Evolutionary conservation across 768 basidiomycete genomes (phyloP).

Genomic region (Coprinopsis sp.): DNA sequence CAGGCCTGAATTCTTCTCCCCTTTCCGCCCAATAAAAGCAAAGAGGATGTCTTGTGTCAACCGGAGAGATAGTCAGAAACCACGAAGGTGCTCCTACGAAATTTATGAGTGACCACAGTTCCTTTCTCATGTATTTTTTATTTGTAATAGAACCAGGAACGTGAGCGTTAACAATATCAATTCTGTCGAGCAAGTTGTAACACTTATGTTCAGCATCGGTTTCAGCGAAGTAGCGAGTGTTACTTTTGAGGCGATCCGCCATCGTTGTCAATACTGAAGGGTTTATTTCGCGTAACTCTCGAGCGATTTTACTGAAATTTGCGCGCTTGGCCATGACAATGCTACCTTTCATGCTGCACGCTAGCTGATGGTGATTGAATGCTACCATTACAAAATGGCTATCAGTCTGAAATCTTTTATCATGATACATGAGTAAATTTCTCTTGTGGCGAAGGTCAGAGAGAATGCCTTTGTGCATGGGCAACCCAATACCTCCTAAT

Average conservation of each 20-base stretch:
- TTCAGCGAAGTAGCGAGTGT: slow-evolving; percentile 18
- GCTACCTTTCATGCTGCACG: slow-evolving; percentile 19
- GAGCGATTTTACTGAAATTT: slow-evolving; percentile 22
- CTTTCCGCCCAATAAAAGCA: slow-evolving; percentile 23
- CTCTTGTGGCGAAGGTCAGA: background rate
- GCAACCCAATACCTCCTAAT: slow-evolving; percentile 22
- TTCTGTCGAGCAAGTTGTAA: slow-evolving; percentile 19
- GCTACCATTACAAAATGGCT: slow-evolving; percentile 30
- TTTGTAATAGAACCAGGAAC: slow-evolving; percentile 23
- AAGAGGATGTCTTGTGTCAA: slow-evolving; percentile 21
- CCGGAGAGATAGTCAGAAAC: slow-evolving; percentile 29
- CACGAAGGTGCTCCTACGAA: slow-evolving; percentile 21
- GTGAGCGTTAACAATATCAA: slow-evolving; percentile 23
- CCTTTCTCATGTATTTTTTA: too few relatives aligned
- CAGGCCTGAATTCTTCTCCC: slow-evolving; percentile 20
- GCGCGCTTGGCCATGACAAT: slow-evolving; percentile 22
- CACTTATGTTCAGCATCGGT: slow-evolving; percentile 20
- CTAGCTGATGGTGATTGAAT: slow-evolving; percentile 38
- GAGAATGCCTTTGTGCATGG: background rate
- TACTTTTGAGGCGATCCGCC: slow-evolving; percentile 16
- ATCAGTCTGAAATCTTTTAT: slow-evolving; percentile 35
- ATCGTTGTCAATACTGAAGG: slow-evolving; percentile 17
- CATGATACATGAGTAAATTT: slow-evolving; percentile 23
- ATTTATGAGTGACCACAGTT: slow-evolving; percentile 27
- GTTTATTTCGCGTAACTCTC: slow-evolving; percentile 19